Evolutionary conservation across 805 yeast species (phyloP), one percentile per base, ranked within the genome.

Genomic region (Saccharomycopsis schoenii): DNA sequence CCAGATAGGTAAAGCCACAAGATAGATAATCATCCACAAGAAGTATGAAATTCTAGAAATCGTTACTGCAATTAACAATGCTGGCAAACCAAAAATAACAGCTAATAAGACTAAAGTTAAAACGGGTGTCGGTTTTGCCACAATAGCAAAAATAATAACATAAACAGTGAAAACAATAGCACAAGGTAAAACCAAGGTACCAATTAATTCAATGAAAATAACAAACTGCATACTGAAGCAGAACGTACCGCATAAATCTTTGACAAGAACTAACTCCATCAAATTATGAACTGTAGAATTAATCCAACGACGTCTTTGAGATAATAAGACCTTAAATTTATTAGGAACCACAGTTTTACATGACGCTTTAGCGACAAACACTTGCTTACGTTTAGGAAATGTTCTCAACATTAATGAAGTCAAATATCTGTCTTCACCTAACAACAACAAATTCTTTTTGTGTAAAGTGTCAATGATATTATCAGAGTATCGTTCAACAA

Each of bases 251-350:
- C 97, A 91, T 65, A 92, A 78, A 71, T 91, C 97, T 59, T 84
- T 83, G 21, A 91, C 92, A 64, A 89, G 74, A 3, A 86, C 88
- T 68, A 91, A 81, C 72, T 91, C 97, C 84, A 92, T 81, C 72
- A 91, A 80, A 69, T 91, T 91, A 73, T 91, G 97, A 42, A 91
- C 92, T 0, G 97, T 92, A 4, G 97, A 91, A 72, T 91, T 91
- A 67, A 91, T 91, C 97, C 97, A 91, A 71, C 97, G 88, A 76
- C 97, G 89, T 72, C 97, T 86, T 72, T 91, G 97, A 1, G 97
- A 91, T 56, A 91, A 76, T 65, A 91, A 77, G 56, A 91, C 94
- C 65, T 74, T 79, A 71, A 91, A 91, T 57, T 79, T 79, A 67
- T 85, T 87, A 0, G 97, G 97, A n/a, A 86, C 97, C 63, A 89